Evolutionary conservation across 2,329 filamentous ascomycete species (phyloP).

Genomic region (Neocatenulostroma microsporum): DNA sequence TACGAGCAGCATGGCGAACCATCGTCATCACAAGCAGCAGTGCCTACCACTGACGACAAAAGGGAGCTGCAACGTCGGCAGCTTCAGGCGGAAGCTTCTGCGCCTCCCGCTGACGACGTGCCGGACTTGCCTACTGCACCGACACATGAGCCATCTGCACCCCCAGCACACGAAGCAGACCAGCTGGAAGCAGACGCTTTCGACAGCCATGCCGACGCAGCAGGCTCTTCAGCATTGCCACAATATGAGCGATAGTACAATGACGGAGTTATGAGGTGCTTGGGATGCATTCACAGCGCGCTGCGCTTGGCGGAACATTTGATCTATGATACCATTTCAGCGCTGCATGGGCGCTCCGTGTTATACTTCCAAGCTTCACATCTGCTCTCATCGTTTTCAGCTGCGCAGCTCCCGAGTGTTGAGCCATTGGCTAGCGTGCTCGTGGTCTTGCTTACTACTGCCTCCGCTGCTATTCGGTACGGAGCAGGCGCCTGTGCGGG

Average conservation of each 20-base stretch:
- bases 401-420: too few relatives aligned
- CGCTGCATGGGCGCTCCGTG: too few relatives aligned
- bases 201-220: constrained; percentile 17
- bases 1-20: constrained; percentile 8
- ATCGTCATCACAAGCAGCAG: constrained; percentile 18
- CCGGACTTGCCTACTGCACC: constrained; percentile 2
- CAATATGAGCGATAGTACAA: constrained; percentile 14
- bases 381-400: too few relatives aligned
- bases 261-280: constrained; percentile 2
- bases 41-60: constrained; percentile 57
- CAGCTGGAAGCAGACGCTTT: background rate
- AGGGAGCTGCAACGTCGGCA: constrained; percentile 58
- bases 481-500: too few relatives aligned
- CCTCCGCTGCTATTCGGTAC: too few relatives aligned
- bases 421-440: too few relatives aligned
- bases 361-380: too few relatives aligned
- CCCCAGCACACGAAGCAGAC: constrained; percentile 6
- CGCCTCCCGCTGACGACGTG: constrained; percentile 24
- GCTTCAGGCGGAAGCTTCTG: constrained; percentile 35
- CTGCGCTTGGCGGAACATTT: too few relatives aligned
- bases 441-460: too few relatives aligned
- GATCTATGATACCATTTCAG: too few relatives aligned
- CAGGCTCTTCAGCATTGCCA: constrained; percentile 9
- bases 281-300: background rate
- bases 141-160: constrained; percentile 5